Percentiles rank a stretch among this genome's conserved stretches.
phyloP scores from a whole-genome alignment of 257 asterid genomes.

The Solanum virginianum region DNA sequence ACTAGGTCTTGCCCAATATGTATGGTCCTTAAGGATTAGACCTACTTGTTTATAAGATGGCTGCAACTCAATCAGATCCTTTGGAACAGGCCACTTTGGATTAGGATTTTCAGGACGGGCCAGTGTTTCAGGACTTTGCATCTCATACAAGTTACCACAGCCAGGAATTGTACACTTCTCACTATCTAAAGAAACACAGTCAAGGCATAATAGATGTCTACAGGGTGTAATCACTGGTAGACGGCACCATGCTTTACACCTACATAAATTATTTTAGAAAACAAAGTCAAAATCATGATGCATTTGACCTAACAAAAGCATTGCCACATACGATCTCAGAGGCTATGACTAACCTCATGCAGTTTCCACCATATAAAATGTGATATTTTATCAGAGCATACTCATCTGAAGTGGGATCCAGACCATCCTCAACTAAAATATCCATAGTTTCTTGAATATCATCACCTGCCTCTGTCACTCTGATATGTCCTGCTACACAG shows the following conservation, averaged over 20 bases:
- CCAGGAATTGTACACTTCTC: slow-evolving; percentile 71
- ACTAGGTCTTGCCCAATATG: background rate
- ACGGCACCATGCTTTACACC: slow-evolving; percentile 97
- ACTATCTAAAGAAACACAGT: slow-evolving; percentile 87
- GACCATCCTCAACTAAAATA: slow-evolving; percentile 47
- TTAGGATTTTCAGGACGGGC: slow-evolving; percentile 97
- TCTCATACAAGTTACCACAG: slow-evolving; percentile 72
- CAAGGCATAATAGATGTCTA: slow-evolving; percentile 83
- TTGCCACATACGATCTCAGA: slow-evolving; percentile 3
- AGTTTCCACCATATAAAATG: slow-evolving; percentile 59
- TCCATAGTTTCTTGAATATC: slow-evolving; percentile 99
- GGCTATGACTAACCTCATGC: slow-evolving; percentile 56
- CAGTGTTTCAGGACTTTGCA: slow-evolving; percentile 87
- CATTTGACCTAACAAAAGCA: slow-evolving; percentile 5
- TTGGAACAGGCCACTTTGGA: slow-evolving; percentile 99
- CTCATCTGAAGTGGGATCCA: slow-evolving; percentile 63
- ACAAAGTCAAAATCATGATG: slow-evolving; percentile 1
- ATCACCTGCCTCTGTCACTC: slow-evolving; percentile 78
- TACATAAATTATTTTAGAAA: slow-evolving; percentile 5
- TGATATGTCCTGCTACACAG: slow-evolving; percentile 93
- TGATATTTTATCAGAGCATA: slow-evolving; percentile 43
- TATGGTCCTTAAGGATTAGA: background rate
- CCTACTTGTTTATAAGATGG: slow-evolving; percentile 91
- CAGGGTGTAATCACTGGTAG: slow-evolving; percentile 93
- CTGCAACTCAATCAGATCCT: slow-evolving; percentile 96